Conservation (phyloP, 805 yeast species). For the Yarrowia yakushimensis region DNA sequence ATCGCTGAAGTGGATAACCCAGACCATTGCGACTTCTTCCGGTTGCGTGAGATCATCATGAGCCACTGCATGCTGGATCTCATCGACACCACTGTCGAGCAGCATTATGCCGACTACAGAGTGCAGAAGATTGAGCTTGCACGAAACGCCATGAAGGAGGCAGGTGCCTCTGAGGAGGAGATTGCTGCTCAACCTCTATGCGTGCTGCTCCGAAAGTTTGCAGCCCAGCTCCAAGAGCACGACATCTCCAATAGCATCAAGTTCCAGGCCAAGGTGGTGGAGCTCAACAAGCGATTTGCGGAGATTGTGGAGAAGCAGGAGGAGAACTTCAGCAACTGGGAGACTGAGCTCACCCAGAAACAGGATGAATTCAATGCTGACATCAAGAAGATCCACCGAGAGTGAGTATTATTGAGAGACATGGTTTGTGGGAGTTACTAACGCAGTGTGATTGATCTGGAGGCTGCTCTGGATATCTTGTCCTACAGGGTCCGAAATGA, state of each 20-base stretch:
- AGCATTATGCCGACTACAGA: constrained; percentile 77
- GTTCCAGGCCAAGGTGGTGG: constrained; percentile 79
- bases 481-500: constrained; percentile 15
- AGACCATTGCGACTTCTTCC: constrained; percentile 35
- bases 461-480: constrained; percentile 14
- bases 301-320: constrained; percentile 87
- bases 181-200: constrained; percentile 29
- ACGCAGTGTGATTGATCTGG: constrained; percentile 15
- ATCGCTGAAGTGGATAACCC: constrained; percentile 43
- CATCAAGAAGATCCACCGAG: constrained; percentile 9
- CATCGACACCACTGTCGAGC: constrained; percentile 74
- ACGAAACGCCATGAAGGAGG: constrained; percentile 74
- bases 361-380: constrained; percentile 30
- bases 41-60: constrained; percentile 60
- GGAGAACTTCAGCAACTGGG: constrained; percentile 90
- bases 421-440: background rate
- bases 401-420: background rate
- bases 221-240: constrained; percentile 37
- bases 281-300: constrained; percentile 77
- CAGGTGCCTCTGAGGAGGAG: constrained; percentile 79
- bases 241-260: constrained; percentile 54
- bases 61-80: constrained; percentile 76
- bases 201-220: constrained; percentile 26
- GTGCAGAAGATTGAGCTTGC: constrained; percentile 76
- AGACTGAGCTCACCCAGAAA: constrained; percentile 55